These are phyloP conservation scores for Wickerhamomyces queroliae DNA, from an alignment of 805 yeast genomes.

Conservation along the genomic window DNA sequence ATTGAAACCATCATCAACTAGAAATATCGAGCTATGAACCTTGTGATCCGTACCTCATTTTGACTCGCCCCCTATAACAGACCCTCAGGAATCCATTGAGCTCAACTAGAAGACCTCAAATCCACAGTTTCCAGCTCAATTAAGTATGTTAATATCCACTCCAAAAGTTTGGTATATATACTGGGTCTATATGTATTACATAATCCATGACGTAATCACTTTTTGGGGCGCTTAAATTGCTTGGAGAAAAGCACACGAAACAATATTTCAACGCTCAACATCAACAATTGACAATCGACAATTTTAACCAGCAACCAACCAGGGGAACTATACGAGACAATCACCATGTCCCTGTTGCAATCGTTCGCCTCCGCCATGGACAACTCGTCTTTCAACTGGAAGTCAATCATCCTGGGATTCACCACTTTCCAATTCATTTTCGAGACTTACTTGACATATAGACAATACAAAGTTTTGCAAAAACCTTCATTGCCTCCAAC, in stretches of 20 bases:
- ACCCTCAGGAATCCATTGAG: no score
- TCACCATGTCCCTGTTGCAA: conserved; percentile 23
- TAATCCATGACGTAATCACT: no score
- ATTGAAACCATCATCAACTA: no score
- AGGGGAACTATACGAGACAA: no score
- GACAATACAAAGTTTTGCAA: conserved; percentile 69
- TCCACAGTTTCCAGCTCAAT: neutral
- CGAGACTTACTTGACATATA: conserved; percentile 64
- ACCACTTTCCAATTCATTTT: conserved; percentile 70
- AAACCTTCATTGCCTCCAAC: conserved; percentile 58
- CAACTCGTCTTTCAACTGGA: conserved; percentile 74
- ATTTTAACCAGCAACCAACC: neutral
- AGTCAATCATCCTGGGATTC: conserved; percentile 64
- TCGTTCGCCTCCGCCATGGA: conserved; percentile 50
- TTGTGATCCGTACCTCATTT: no score
- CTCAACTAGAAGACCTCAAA: neutral
- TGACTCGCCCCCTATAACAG: no score
- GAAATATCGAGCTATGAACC: no score
- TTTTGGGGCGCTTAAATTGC: no score
- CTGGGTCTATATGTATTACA: no score
- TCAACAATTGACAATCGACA: neutral
- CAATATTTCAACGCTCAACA: neutral
- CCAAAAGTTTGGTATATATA: no score
- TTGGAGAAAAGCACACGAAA: neutral
- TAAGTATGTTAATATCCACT: neutral